phyloP scores from a whole-genome alignment of 176 grass and related monocot species.

The Triticum aestivum region IWGSC_CS_RefSeq_v2.1 NC_057801.1:725718432-725718931 shows the following conservation, averaged over 20 bases:
- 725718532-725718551: neutral
- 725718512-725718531: slow-evolving; percentile 7
- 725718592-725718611: slow-evolving; percentile 3
- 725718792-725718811: neutral
- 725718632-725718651: neutral
- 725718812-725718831: neutral
- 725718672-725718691: neutral
- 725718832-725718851: neutral
- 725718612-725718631: neutral
- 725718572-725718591: neutral
- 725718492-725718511: no score
- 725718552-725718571: slow-evolving; percentile 16
- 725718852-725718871: neutral
- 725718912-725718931: neutral
- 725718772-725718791: neutral
- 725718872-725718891: neutral
- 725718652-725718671: neutral
- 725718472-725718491: neutral
- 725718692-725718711: neutral
- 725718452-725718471: neutral
- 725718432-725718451: no score
- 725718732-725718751: no score
- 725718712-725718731: neutral
- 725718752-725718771: no score
- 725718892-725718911: neutral